phyloP scores from a whole-genome alignment of 306 rosid species.

The Nissolia schottii region DNA sequence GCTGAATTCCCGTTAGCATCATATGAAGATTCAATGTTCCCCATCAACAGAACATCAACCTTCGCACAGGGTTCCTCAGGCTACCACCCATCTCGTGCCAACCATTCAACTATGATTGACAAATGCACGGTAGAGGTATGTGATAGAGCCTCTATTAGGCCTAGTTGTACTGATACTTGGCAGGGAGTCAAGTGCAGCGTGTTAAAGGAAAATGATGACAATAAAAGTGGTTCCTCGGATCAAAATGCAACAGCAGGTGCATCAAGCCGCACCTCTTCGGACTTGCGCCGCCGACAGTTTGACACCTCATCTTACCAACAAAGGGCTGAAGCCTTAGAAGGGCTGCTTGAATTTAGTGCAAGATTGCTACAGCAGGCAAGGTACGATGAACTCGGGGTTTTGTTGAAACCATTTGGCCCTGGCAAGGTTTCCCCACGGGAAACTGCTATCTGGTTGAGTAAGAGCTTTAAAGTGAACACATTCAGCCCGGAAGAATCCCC shows the following conservation, averaged over 20 bases:
- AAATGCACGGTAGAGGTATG: constrained; percentile 73
- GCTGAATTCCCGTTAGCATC: constrained; percentile 93
- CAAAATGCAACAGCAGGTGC: constrained; percentile 97
- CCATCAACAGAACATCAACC: constrained; percentile 35
- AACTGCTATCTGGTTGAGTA: constrained; percentile 98
- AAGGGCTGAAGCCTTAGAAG: constrained; percentile 98
- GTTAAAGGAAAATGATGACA: constrained; percentile 44
- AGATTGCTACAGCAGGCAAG: constrained; percentile 81
- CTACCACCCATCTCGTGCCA: constrained; percentile 42
- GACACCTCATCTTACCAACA: constrained; percentile 79
- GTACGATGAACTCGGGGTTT: constrained; percentile 93
- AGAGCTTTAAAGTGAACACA: constrained; percentile 84
- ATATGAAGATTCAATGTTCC: constrained; percentile 53
- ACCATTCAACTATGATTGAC: constrained; percentile 78
- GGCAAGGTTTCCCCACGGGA: constrained; percentile 96
- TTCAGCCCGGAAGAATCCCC: constrained; percentile 46
- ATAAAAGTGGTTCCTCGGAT: constrained; percentile 67
- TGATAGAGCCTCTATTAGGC: constrained; percentile 49
- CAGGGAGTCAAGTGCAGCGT: constrained; percentile 61
- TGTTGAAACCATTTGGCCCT: constrained; percentile 94
- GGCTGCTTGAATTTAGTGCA: constrained; percentile 96
- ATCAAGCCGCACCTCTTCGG: constrained; percentile 82
- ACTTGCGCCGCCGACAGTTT: constrained; percentile 52
- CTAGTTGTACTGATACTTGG: constrained; percentile 48
- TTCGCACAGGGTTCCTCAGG: constrained; percentile 53